phyloP scores from a whole-genome alignment of 495 filamentous ascomycete genomes.

The Penicillium silybi region DNA sequence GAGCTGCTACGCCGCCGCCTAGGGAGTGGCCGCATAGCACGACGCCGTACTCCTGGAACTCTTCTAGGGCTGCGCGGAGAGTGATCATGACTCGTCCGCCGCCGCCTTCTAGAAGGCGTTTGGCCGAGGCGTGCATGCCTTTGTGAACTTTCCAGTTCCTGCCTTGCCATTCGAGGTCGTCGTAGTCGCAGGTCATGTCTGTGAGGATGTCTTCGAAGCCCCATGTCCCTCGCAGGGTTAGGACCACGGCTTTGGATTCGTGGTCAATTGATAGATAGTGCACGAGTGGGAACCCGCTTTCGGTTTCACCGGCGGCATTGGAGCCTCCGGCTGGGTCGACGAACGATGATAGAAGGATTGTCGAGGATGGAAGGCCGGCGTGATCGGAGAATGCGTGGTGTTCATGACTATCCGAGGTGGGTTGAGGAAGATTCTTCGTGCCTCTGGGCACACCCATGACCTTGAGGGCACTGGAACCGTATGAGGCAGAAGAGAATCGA shows the following conservation, averaged over 20 bases:
- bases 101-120: constrained; percentile 63
- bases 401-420: constrained; percentile 53
- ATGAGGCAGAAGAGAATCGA: constrained; percentile 73
- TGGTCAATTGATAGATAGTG: constrained; percentile 78
- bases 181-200: constrained; percentile 79
- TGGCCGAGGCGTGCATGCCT: constrained; percentile 75
- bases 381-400: constrained; percentile 70
- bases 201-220: constrained; percentile 79
- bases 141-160: constrained; percentile 72
- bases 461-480: constrained; percentile 66
- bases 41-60: constrained; percentile 69
- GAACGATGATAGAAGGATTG: constrained; percentile 72
- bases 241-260: constrained; percentile 70
- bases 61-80: constrained; percentile 65
- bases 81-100: constrained; percentile 62
- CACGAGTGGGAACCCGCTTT: constrained; percentile 71
- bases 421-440: constrained; percentile 34
- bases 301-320: constrained; percentile 65
- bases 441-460: constrained; percentile 62
- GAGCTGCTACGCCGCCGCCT: constrained; percentile 69
- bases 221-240: constrained; percentile 72
- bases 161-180: constrained; percentile 64
- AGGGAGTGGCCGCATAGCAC: constrained; percentile 75
- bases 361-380: constrained; percentile 60
- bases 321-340: constrained; percentile 72